phyloP scores from a whole-genome alignment of 2,329 filamentous ascomycete genomes.

The Beauveria medogensis region DNA sequence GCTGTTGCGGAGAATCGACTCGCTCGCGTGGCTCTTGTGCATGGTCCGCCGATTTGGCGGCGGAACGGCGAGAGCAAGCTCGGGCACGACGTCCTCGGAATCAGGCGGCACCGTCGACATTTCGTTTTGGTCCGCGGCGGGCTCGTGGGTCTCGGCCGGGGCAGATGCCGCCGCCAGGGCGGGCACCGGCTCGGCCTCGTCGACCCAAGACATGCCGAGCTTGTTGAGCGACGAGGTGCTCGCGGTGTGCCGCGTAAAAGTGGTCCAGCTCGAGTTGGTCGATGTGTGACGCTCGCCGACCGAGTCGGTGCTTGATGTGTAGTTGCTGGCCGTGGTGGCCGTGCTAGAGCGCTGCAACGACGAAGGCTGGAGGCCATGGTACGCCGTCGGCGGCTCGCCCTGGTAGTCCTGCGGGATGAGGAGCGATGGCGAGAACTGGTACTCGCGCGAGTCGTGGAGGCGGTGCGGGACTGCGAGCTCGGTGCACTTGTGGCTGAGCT shows the following conservation, averaged over 20 bases:
- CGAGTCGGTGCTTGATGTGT: constrained; percentile 37
- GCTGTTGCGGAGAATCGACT: constrained; percentile 25
- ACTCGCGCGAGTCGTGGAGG: constrained; percentile 52
- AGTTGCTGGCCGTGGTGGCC: constrained; percentile 43
- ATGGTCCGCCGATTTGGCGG: constrained; percentile 17
- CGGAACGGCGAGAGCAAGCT: constrained; percentile 24
- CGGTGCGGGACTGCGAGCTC: constrained; percentile 41
- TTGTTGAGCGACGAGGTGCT: constrained; percentile 41
- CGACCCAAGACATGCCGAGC: constrained; percentile 22
- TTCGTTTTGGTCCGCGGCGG: constrained; percentile 13
- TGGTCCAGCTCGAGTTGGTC: constrained; percentile 44
- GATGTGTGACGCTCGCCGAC: constrained; percentile 45
- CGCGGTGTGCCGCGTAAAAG: constrained; percentile 44
- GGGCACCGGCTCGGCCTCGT: constrained; percentile 24
- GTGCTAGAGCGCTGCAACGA: constrained; percentile 43
- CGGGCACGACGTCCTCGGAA: constrained; percentile 25
- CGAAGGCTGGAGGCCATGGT: constrained; percentile 16
- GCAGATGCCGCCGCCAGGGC: constrained; percentile 1
- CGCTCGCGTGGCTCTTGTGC: constrained; percentile 31
- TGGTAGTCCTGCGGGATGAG: constrained; percentile 53
- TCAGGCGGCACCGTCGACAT: constrained; percentile 17
- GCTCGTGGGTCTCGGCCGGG: not conserved
- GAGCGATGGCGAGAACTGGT: constrained; percentile 53
- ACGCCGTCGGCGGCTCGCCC: constrained; percentile 29
- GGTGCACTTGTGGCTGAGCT: constrained; percentile 28